Conservation (phyloP, 78 protist species). For the Pigoraptor vietnamica region DNA sequence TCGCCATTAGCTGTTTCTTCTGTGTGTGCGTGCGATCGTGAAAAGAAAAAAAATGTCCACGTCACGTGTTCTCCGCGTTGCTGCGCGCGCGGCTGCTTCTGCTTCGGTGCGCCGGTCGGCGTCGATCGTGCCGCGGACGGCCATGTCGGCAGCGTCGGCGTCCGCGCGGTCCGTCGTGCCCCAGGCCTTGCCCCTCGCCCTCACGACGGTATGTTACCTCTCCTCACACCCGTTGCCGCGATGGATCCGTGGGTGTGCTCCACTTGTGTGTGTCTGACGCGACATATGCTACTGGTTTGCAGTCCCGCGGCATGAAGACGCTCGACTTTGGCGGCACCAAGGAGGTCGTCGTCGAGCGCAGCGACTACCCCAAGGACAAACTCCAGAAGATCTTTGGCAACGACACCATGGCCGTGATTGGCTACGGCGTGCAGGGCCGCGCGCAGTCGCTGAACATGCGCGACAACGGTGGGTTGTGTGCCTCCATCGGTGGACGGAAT, state of each 20-base stretch:
- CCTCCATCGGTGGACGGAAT: too few relatives aligned
- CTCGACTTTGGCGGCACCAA: slow-evolving; percentile 6
- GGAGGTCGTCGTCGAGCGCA: slow-evolving; percentile 27
- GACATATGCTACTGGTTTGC: too few relatives aligned
- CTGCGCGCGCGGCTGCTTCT: background rate
- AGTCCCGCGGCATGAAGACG: background rate
- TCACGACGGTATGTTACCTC: too few relatives aligned
- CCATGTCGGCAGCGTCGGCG: background rate
- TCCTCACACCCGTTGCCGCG: too few relatives aligned
- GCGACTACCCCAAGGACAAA: slow-evolving; percentile 29
- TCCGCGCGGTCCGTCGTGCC: too few relatives aligned
- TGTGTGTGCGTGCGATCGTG: too few relatives aligned
- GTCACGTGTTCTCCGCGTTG: background rate
- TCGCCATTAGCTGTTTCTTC: too few relatives aligned
- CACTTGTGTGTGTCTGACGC: too few relatives aligned
- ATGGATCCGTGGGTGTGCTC: too few relatives aligned
- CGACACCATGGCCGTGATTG: slow-evolving; percentile 55
- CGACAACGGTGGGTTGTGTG: slow-evolving; percentile 25
- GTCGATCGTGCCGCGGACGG: background rate
- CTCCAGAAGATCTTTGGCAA: slow-evolving; percentile 20
- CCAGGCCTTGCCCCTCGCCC: too few relatives aligned
- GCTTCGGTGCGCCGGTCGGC: background rate
- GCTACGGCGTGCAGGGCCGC: slow-evolving; percentile 66
- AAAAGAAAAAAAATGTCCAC: background rate
- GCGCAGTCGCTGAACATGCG: slow-evolving; percentile 65